Evolutionary conservation across 257 asterid species (phyloP), one percentile per base, ranked within the genome.

Genomic region (Plantago major): DNA sequence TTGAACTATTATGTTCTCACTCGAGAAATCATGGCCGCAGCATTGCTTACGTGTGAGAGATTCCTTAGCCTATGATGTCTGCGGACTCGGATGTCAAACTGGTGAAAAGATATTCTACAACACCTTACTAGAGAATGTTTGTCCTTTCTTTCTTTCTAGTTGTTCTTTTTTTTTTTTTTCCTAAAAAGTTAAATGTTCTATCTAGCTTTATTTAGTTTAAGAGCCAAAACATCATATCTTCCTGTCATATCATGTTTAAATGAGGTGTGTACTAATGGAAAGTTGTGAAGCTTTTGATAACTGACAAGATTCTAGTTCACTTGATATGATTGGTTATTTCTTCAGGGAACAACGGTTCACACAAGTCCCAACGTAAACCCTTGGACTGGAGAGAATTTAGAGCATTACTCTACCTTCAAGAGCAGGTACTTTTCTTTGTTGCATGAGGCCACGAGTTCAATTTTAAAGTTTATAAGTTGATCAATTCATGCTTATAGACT

Each of bases 381-480:
- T 76, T 82, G 73, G 81, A 82, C 62, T 82, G 88, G 88, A 82
- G 88, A 79, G 88, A 82, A 69, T 82, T 82, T 49, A 76, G 88
- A 73, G 85, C 88, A 30, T 72, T 63, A 60, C 94, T 84, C 72
- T 92, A 87, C 89, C 15, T 58, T 54, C 79, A 70, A 67, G 88
- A 82, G 75, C 83, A 74, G 88, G 85, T 79, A 74, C 17, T 60
- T 26, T 56, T 47, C 60, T 55, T 47, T 50, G 51, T 60, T 61
- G 47, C 33, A 55, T 40, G 53, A 22, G 26, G 26, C 26, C 26
- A 2, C 2, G 26, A 40, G 48, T 19, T 51, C 56, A 11, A 22
- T 9, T 53, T 53, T 19, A 33, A 5, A 1, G 6, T 33, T 33
- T 33, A 33, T 7, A 33, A 30, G 40, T 53, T 6, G 5, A 53